Percentiles rank a stretch among this genome's conserved stretches.
Conservation (phyloP, 2,329 filamentous ascomycete genomes). For the Sporothrix luriei region DNA sequence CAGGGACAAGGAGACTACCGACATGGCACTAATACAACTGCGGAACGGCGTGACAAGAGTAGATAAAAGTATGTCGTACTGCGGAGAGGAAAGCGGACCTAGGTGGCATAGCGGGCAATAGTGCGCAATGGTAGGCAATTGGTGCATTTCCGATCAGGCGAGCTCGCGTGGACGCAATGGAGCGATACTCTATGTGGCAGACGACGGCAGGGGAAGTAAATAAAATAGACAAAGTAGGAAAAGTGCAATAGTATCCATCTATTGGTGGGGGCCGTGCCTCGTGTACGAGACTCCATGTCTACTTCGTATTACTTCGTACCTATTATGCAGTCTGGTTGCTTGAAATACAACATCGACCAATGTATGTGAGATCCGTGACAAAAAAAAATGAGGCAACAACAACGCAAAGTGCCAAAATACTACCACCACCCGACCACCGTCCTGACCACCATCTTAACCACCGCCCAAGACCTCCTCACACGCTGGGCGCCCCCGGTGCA, state of each 20-base stretch:
- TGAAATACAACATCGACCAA: background rate
- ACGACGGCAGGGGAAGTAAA: background rate
- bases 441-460: background rate
- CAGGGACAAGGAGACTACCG: background rate
- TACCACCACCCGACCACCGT: no score
- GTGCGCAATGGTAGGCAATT: background rate
- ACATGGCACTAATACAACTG: constrained; percentile 3
- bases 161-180: background rate
- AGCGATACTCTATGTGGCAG: background rate
- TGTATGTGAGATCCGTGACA: background rate
- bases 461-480: background rate
- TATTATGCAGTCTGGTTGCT: background rate
- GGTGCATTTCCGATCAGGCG: background rate
- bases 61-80: background rate
- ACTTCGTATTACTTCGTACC: no score
- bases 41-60: background rate
- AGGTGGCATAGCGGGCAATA: no score
- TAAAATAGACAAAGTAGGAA: background rate
- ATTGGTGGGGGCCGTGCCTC: constrained; percentile 4
- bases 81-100: no score
- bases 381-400: background rate
- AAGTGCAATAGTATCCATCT: background rate
- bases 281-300: background rate
- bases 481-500: background rate
- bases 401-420: background rate